Percentiles rank a stretch among this genome's conserved stretches.
Evolutionary conservation across 495 filamentous ascomycete species (phyloP).

Genomic region (Penicillium ochrochloron): DNA sequence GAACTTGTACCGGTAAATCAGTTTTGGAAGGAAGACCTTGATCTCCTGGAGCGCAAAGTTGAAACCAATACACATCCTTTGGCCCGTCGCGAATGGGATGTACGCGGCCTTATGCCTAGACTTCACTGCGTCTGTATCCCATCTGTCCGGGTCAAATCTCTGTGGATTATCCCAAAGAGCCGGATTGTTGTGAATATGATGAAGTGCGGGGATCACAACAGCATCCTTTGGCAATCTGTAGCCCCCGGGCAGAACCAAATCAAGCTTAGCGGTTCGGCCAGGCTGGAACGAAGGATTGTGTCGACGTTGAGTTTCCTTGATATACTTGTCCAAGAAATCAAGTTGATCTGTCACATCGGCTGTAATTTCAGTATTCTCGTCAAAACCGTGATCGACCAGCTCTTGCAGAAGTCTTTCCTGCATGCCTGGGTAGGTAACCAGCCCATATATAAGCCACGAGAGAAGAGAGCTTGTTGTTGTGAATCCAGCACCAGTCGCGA

Average conservation of each 20-base stretch:
- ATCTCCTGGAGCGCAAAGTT: conserved; percentile 61
- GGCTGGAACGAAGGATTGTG: conserved; percentile 63
- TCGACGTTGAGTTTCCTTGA: conserved; percentile 61
- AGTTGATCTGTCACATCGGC: conserved; percentile 47
- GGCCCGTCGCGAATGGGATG: conserved; percentile 56
- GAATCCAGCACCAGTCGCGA: conserved; percentile 56
- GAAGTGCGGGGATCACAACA: conserved; percentile 54
- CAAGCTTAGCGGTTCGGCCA: conserved; percentile 53
- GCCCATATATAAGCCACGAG: conserved; percentile 57
- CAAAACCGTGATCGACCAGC: conserved; percentile 53
- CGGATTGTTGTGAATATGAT: conserved; percentile 58
- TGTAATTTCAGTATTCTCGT: conserved; percentile 40
- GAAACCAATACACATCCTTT: conserved; percentile 59
- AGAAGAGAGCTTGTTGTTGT: conserved; percentile 57
- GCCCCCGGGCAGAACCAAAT: conserved; percentile 59
- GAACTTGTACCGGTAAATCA: conserved; percentile 60
- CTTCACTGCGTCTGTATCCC: conserved; percentile 56
- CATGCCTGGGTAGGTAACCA: conserved; percentile 52
- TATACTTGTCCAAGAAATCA: conserved; percentile 55
- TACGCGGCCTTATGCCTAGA: conserved; percentile 49
- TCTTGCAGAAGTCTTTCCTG: conserved; percentile 59
- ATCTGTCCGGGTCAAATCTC: conserved; percentile 58
- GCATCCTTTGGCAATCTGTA: conserved; percentile 54
- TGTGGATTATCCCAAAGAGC: conserved; percentile 55
- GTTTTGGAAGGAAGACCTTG: conserved; percentile 54